Conservation (phyloP, 495 filamentous ascomycete genomes). For the Penicillium samsonianum region DNA sequence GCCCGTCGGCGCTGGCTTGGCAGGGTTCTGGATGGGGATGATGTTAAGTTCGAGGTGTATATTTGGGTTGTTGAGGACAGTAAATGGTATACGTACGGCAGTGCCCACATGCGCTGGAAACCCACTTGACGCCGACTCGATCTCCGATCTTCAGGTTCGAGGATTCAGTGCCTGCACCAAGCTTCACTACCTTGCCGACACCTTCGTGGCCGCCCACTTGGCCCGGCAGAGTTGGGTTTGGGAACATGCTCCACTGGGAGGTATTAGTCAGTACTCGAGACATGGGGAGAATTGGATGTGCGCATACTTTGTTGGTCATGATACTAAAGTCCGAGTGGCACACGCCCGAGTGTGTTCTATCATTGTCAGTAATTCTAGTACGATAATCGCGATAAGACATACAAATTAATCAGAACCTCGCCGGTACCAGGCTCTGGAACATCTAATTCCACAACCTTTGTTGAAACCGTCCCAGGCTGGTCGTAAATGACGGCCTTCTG, state of each 20-base stretch:
- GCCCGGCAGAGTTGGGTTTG: constrained; percentile 60
- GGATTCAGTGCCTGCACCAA: constrained; percentile 54
- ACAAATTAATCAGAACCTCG: constrained; percentile 68
- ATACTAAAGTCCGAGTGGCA: constrained; percentile 68
- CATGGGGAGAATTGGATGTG: constrained; percentile 5
- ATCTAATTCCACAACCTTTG: constrained; percentile 63
- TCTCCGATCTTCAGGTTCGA: constrained; percentile 63
- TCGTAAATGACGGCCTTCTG: constrained; percentile 72
- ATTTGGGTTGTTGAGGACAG: not conserved
- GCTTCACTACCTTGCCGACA: constrained; percentile 60
- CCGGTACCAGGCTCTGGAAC: constrained; percentile 65
- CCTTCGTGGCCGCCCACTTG: constrained; percentile 69
- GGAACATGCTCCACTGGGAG: constrained; percentile 55
- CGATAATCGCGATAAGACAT: constrained; percentile 4
- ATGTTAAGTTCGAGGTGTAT: constrained; percentile 4
- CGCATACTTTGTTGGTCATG: constrained; percentile 55
- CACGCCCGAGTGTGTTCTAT: constrained; percentile 66
- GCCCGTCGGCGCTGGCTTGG: constrained; percentile 56
- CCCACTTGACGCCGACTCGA: constrained; percentile 63
- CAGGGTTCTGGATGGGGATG: constrained; percentile 44
- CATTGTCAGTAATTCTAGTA: constrained; percentile 15
- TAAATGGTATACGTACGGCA: constrained; percentile 41
- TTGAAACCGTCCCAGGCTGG: constrained; percentile 67
- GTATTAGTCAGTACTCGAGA: constrained; percentile 11
- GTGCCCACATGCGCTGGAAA: constrained; percentile 47